A percentile compares a stretch with the other conserved stretches of the same genome.
phyloP scores from a whole-genome alignment of 2,329 filamentous ascomycete genomes.

The Aureobasidium sp. region DNA sequence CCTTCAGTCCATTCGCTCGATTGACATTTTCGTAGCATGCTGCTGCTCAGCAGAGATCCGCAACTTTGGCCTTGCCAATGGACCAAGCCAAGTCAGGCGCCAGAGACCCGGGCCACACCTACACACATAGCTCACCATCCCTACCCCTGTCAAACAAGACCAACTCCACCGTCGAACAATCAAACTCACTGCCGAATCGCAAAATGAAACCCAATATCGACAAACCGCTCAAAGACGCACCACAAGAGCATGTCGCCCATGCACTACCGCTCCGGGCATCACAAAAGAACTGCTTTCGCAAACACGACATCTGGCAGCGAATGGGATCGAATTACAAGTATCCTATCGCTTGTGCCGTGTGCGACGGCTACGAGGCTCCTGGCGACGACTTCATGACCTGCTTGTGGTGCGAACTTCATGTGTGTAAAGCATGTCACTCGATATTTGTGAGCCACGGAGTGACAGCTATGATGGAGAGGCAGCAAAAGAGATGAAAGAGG shows the following conservation, averaged over 20 bases:
- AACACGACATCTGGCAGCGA: slow-evolving; percentile 12
- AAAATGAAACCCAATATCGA: not conserved
- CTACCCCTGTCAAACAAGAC: slow-evolving; percentile 3
- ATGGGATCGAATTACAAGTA: slow-evolving; percentile 7
- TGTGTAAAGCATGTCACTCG: slow-evolving; percentile 7
- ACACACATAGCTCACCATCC: slow-evolving; percentile 2
- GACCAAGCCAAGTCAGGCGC: slow-evolving; percentile 7
- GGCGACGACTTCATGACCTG: slow-evolving; percentile 15
- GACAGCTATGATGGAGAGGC: slow-evolving; percentile 8
- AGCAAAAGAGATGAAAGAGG: not conserved
- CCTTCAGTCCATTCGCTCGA: not conserved
- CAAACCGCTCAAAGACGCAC: slow-evolving; percentile 4
- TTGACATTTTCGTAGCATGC: slow-evolving; percentile 4
- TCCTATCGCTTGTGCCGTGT: slow-evolving; percentile 11
- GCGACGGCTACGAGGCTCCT: slow-evolving; percentile 11
- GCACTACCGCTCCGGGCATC: slow-evolving; percentile 6
- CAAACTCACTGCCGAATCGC: not conserved
- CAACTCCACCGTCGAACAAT: not conserved
- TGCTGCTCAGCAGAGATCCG: slow-evolving; percentile 3
- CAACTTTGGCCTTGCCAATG: not conserved
- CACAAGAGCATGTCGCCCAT: slow-evolving; percentile 9
- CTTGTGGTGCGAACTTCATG: slow-evolving; percentile 9
- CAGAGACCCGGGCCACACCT: not conserved
- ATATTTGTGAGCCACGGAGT: not conserved
- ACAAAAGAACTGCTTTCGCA: slow-evolving; percentile 6